Base-by-base conservation (phyloP, 2,329 filamentous ascomycete genomes). In the Berkeleyomyces rouxiae region DNA sequence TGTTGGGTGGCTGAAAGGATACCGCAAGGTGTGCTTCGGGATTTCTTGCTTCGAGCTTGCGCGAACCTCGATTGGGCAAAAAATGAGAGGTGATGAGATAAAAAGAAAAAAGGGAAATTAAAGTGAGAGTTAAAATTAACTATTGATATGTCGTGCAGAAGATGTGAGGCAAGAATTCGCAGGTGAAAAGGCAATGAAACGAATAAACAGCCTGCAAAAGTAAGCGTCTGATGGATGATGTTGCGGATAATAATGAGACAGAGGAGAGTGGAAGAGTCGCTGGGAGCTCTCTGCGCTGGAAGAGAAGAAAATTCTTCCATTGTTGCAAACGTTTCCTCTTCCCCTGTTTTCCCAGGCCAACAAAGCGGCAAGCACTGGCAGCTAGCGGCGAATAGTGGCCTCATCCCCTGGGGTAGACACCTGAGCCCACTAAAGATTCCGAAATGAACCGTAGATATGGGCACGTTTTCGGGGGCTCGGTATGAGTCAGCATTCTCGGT, bases 311-410 rank as follows among this genome's bases (percentile, higher is more conserved):
- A 59, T 47, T 53, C 49, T 53, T 53, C 23, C 13, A 37, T 53
- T 59, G 40, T 59, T 44, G 55, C 31, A 40, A 47, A 16, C 42
- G 58, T 59, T 59, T 47, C 58, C 42, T 59, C 57, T 46, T 59
- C 42, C 10, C 31, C 57, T 40, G 57, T 31, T 31, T 51, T 51
- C 33, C 49, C 11, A 53, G 49, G 49, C 49, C 33, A 53, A 37
- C 49, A 53, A 53, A 7, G 31, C 47, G 10, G 31, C 16, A 7
- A 51, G 1, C 33, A 53, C 10, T 33, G n/a, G 36, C 33, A 7
- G 9, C 49, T 5, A 53, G 49, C 4, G 23, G 31, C 16, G 16
- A 51, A 36, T 16, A 51, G 23, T 23, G 23, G 47, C 47, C 31
- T 11, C 49, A 23, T 31, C 16, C 49, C 37, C n/a, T 23, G n/a